These are phyloP conservation scores for Kodamaea lidongshanica DNA, from an alignment of 805 yeast genomes.

Conservation along the genomic window DNA sequence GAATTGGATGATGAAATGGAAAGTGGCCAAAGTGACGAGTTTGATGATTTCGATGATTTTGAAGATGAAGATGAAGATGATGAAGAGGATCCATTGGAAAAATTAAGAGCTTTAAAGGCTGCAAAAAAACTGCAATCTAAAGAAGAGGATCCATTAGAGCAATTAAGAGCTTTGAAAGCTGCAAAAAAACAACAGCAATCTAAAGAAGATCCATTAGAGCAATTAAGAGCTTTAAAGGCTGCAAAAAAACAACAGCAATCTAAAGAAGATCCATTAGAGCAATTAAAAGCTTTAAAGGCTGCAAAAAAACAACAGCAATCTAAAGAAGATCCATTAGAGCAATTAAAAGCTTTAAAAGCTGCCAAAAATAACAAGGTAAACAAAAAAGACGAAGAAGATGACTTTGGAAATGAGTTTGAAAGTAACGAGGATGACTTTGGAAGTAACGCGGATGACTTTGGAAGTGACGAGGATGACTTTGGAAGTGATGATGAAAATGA, in stretches of 20 bases:
- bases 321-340: constrained; percentile 21
- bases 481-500: constrained; percentile 14
- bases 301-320: constrained; percentile 12
- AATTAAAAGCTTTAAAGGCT: constrained; percentile 17
- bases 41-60: constrained; percentile 11
- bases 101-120: constrained; percentile 12
- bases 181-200: constrained; percentile 2
- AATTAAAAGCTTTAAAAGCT: constrained; percentile 17
- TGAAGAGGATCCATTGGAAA: constrained; percentile 18
- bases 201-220: constrained; percentile 9
- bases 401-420: constrained; percentile 7
- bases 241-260: constrained; percentile 12
- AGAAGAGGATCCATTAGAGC: constrained; percentile 9
- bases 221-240: constrained; percentile 13
- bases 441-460: constrained; percentile 41
- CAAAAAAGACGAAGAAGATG: constrained; percentile 13
- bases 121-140: constrained; percentile 9
- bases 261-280: constrained; percentile 21
- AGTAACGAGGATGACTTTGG: constrained; percentile 7
- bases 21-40: constrained; percentile 32
- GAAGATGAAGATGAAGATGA: constrained; percentile 10
- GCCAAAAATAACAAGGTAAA: constrained; percentile 9
- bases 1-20: constrained; percentile 18
- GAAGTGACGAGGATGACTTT: constrained; percentile 16
- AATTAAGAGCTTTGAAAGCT: constrained; percentile 4